Percentiles rank a stretch among this genome's conserved stretches.
Evolutionary conservation across 495 filamentous ascomycete genomes (phyloP).

Genomic region (Cudoniella acicularis): DNA sequence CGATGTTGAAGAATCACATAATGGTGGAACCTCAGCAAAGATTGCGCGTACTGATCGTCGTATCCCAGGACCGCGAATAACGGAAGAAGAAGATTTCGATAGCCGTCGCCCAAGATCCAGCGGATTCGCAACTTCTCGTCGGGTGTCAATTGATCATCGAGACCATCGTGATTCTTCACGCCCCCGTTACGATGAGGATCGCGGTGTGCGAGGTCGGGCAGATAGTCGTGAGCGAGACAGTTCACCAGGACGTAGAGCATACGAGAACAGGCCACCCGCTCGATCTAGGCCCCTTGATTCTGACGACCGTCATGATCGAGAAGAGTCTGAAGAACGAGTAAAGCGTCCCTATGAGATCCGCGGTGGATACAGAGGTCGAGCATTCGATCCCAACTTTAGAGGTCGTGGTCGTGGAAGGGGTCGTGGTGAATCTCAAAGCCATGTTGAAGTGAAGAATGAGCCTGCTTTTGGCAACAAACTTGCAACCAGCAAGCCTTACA

Average conservation of each 20-base stretch:
- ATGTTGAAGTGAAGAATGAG: slow-evolving; percentile 5
- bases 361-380: slow-evolving; percentile 14
- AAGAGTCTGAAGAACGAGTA: slow-evolving; percentile 13
- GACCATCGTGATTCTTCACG: slow-evolving; percentile 19
- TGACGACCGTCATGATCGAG: slow-evolving; percentile 19
- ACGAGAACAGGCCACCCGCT: slow-evolving; percentile 15
- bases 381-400: slow-evolving; percentile 21
- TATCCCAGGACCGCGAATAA: background rate
- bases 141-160: slow-evolving; percentile 12
- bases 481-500: slow-evolving; percentile 13
- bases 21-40: slow-evolving; percentile 7
- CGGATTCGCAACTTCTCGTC: slow-evolving; percentile 2
- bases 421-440: slow-evolving; percentile 3
- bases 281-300: slow-evolving; percentile 6
- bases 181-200: slow-evolving; percentile 22
- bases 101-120: slow-evolving; percentile 7
- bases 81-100: slow-evolving; percentile 6
- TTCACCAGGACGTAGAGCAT: slow-evolving; percentile 11
- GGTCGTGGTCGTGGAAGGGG: slow-evolving; percentile 15
- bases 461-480: slow-evolving; percentile 7
- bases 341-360: slow-evolving; percentile 10
- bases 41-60: slow-evolving; percentile 11
- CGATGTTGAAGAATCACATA: slow-evolving; percentile 12
- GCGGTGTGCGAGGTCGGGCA: slow-evolving; percentile 12
- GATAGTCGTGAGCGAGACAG: slow-evolving; percentile 17